A percentile compares a stretch with the other conserved stretches of the same genome.
Evolutionary conservation across 345 rosid genomes (phyloP).

Genomic region (Heritiera littoralis): DNA sequence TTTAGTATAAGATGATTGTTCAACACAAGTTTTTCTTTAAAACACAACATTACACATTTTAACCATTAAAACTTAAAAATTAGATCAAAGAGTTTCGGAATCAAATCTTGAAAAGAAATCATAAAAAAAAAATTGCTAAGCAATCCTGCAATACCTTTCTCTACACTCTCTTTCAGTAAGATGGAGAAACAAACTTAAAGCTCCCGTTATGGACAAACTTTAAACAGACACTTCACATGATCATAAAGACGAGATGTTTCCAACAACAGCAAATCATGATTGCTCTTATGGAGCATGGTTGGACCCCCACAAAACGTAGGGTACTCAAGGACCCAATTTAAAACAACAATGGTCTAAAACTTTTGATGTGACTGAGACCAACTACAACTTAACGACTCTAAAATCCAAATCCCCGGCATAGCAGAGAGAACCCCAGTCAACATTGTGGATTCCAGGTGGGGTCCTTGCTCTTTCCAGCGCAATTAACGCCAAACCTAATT

Average conservation of each 20-base stretch:
- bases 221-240: slow-evolving; percentile 16
- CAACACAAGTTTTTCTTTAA: no score
- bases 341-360: not conserved
- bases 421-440: slow-evolving; percentile 14
- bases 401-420: not conserved
- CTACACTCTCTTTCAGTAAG: not conserved
- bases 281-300: not conserved
- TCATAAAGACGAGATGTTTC: slow-evolving; percentile 8
- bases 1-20: not conserved
- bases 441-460: slow-evolving; percentile 23
- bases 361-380: not conserved
- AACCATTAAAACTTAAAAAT: not conserved
- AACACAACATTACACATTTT: not conserved
- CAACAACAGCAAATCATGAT: not conserved
- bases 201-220: slow-evolving; percentile 9
- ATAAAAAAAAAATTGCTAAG: not conserved
- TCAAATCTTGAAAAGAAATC: not conserved
- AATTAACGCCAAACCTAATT: slow-evolving; percentile 39
- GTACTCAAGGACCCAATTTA: slow-evolving; percentile 5
- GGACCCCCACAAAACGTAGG: not conserved
- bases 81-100: not conserved
- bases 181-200: not conserved
- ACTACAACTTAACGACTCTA: slow-evolving; percentile 29
- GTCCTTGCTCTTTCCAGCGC: slow-evolving; percentile 26
- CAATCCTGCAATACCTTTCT: not conserved